These are phyloP conservation scores for Rhodosporidiobolus sp. DNA, from an alignment of 768 basidiomycete genomes.

Conservation along the genomic window DNA sequence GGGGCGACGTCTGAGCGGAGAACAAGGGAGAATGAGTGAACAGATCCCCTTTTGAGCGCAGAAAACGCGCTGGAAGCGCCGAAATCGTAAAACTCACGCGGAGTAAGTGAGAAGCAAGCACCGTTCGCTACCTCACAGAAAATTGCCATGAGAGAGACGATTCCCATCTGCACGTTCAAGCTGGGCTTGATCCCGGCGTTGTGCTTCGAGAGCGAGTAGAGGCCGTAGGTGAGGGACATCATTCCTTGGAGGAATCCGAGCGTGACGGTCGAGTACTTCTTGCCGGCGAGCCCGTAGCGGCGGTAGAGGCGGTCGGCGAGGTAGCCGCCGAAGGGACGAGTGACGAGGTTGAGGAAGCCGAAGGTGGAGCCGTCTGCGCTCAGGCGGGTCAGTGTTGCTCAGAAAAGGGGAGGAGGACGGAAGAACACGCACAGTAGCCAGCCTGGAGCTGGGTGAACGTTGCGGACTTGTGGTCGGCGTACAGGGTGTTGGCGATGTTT, in stretches of 20 bases:
- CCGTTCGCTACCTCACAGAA: conserved; percentile 56
- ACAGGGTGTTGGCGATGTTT: conserved; percentile 56
- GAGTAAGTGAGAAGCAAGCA: conserved; percentile 57
- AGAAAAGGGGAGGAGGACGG: neutral
- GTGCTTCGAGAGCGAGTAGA: conserved; percentile 37
- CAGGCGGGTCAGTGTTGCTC: conserved; percentile 31
- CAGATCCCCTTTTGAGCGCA: neutral
- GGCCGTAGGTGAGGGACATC: conserved; percentile 54
- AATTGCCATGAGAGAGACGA: conserved; percentile 47
- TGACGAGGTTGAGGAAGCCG: conserved; percentile 58
- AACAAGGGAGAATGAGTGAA: no score
- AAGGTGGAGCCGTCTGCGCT: conserved; percentile 45
- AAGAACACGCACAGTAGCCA: conserved; percentile 53
- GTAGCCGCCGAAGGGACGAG: conserved; percentile 56
- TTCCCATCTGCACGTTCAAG: conserved; percentile 34
- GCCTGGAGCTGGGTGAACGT: conserved; percentile 57
- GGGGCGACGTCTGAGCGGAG: conserved; percentile 41
- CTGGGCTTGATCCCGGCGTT: conserved; percentile 9
- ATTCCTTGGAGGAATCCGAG: conserved; percentile 56
- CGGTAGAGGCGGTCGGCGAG: conserved; percentile 55
- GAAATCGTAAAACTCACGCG: conserved; percentile 40
- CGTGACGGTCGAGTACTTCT: conserved; percentile 55
- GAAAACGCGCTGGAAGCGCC: neutral
- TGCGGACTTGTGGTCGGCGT: conserved; percentile 49
- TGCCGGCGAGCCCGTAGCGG: conserved; percentile 48